These are phyloP conservation scores for Lodderomyces parapsilosis DNA, from an alignment of 1,139 yeast genomes.

Conservation along the genomic window DNA sequence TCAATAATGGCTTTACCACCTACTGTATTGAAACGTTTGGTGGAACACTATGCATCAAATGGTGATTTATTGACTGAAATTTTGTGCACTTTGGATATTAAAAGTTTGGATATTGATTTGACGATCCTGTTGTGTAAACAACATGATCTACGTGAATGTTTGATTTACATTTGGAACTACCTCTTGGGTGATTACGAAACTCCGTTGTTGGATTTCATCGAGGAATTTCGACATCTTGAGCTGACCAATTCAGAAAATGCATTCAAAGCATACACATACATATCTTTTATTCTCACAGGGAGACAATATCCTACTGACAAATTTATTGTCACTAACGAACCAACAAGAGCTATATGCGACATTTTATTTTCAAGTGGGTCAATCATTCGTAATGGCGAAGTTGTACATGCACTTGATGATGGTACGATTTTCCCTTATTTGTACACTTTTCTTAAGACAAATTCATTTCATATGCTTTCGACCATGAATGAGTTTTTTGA, in stretches of 20 bases:
- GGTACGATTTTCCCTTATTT: conserved; percentile 62
- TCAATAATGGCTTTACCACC: conserved; percentile 58
- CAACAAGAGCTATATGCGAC: conserved; percentile 50
- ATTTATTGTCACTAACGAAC: conserved; percentile 33
- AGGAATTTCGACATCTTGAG: conserved; percentile 24
- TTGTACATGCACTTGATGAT: conserved; percentile 14
- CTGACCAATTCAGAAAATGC: conserved; percentile 19
- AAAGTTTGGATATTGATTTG: conserved; percentile 70
- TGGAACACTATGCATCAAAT: conserved; percentile 44
- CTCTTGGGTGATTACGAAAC: conserved; percentile 64
- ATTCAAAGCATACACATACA: conserved; percentile 52
- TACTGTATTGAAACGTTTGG: conserved; percentile 55
- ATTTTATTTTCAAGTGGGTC: conserved; percentile 43
- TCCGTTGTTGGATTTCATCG: conserved; percentile 62
- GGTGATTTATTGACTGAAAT: conserved; percentile 60
- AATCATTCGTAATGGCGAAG: conserved; percentile 13
- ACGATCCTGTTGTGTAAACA: conserved; percentile 59
- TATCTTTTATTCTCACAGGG: conserved; percentile 72
- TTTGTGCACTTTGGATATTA: conserved; percentile 62
- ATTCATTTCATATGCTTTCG: conserved; percentile 59
- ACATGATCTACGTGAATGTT: conserved; percentile 56
- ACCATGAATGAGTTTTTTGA: conserved; percentile 79
- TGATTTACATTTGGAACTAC: conserved; percentile 66
- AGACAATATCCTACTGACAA: conserved; percentile 74
- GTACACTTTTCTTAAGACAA: conserved; percentile 43